Base-by-base conservation (phyloP, 2,329 filamentous ascomycete genomes). In the Aspergillus fischeri region DNA sequence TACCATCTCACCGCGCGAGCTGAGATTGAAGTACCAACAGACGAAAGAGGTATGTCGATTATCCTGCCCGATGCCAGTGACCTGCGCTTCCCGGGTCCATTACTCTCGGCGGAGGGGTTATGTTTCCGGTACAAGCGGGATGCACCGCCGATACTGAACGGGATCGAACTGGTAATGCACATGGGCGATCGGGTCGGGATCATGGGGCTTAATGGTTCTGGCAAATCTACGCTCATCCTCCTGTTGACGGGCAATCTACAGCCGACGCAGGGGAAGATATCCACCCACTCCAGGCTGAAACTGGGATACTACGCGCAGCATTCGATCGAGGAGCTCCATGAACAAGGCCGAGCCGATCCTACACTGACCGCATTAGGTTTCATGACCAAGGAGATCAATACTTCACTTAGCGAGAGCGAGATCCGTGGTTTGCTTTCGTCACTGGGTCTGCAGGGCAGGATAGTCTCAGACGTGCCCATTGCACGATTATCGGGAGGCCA, bases 251-350 rank as follows among this genome's bases (percentile, higher is more conserved):
- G 82, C 0, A 79, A 80, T 14, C 72, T 81, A 1, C 77, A 77
- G 5, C 86, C 88, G 0, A 83, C 82, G 0, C 78, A 80, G 2
- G 89, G 90, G 0, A 83, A 78, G 0, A 75, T 90, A 1, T 81
- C 83, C 0, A 80, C 79, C 0, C 91, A 95, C 70, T 83, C 91
- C 0, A 81, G 90, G 21, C 77, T 90, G 9, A 86, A 83, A 60
- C 73, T 91, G 49, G 89, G 86, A 1, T 91, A 91, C 68, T 94
- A 92, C 73, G 89, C 89, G 3, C 91, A 95, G 69, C 86, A 92
- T 65, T 86, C 88, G 0, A 88, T 92, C 4, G 88, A 92, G 63
- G 79, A 81, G 5, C 79, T 94, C 5, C 85, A 88, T 61, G 67
- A 76, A 1, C 71, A 83, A 6, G 86, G 84, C 0, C 71, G 70